phyloP scores from a whole-genome alignment of 371 early-diverging fungal genomes.

The Mucor sp. region DNA sequence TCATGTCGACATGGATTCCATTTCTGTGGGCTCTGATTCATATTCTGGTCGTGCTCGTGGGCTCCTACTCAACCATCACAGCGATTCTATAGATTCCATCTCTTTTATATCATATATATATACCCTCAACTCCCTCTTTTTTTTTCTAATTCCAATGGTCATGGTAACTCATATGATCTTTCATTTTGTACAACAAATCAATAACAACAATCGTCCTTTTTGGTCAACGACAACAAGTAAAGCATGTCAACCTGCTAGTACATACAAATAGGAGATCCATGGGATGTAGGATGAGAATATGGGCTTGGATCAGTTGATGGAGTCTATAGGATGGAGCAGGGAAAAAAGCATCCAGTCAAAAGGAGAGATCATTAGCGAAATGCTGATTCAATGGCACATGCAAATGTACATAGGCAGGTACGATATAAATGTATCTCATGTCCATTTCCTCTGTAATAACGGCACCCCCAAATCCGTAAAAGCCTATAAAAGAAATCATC shows the following conservation, averaged over 20 bases:
- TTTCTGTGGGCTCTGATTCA: conserved; percentile 72
- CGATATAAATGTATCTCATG: too few species aligned
- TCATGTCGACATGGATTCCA: conserved; percentile 73
- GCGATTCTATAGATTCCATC: conserved; percentile 49
- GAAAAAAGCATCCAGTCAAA: too few species aligned
- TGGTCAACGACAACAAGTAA: background rate
- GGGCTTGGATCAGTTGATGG: too few species aligned
- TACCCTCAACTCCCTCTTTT: background rate
- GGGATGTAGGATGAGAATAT: too few species aligned
- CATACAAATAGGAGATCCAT: too few species aligned
- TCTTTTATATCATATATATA: background rate
- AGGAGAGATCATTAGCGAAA: too few species aligned
- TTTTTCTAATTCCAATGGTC: background rate
- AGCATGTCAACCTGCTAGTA: too few species aligned
- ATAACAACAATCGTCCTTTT: background rate
- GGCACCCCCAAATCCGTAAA: background rate
- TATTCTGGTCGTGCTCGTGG: conserved; percentile 60
- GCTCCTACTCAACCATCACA: conserved; percentile 67
- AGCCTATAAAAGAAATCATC: background rate
- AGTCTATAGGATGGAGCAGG: too few species aligned
- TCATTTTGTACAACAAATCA: background rate
- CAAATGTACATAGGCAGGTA: too few species aligned
- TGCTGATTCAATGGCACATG: too few species aligned
- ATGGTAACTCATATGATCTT: background rate
- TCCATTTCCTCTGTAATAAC: too few species aligned